Base-by-base conservation (phyloP, 2,329 filamentous ascomycete genomes). In the Alternaria conjuncta region DNA sequence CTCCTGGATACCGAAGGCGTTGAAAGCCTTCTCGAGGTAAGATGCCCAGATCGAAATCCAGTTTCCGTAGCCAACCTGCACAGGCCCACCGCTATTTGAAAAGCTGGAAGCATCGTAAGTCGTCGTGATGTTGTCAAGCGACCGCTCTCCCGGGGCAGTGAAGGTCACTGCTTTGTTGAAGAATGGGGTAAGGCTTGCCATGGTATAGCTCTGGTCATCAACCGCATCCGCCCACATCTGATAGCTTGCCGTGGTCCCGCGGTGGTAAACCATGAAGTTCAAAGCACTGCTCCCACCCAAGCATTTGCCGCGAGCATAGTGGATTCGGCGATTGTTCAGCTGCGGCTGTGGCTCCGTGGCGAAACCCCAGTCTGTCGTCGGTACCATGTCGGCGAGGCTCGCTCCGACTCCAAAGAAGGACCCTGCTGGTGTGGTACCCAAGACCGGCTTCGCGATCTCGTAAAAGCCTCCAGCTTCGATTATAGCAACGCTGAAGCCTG, bases 221-320 rank as follows among this genome's bases (percentile, higher is more conserved):
- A 79, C 74, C 0, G 63, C 9, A 30, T 78, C 67, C 0, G 75
- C 78, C 79, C 77, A 81, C 9, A 61, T 62, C 47, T 75, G 58
- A 20, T 74, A 74, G 2, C 73, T 63, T 20, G 69, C 69, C 21
- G 25, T 44, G 4, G 70, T 73, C 3, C 60, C 69, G 6, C 74
- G 68, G 47, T 78, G 74, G 15, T 75, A 75, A 3, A 67, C 58
- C 67, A 76, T 70, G 18, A 65, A 67, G 41, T 77, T 76, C 3
- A 70, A 60, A 1, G 71, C 73, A 13, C 72, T 75, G 18, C 70
- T 71, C 9, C 75, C 75, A 26, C 77, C 76, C 4, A 79, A 60
- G 3, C 71, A 74, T 49, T 79, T 76, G 13, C 76, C 77, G 46
- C 73, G 71, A 9, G 74, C 74, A 61, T 78, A 79, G 54, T 76